Evolutionary conservation across 495 filamentous ascomycete genomes (phyloP).

Genomic region (Aspergillus bertholletiae): DNA sequence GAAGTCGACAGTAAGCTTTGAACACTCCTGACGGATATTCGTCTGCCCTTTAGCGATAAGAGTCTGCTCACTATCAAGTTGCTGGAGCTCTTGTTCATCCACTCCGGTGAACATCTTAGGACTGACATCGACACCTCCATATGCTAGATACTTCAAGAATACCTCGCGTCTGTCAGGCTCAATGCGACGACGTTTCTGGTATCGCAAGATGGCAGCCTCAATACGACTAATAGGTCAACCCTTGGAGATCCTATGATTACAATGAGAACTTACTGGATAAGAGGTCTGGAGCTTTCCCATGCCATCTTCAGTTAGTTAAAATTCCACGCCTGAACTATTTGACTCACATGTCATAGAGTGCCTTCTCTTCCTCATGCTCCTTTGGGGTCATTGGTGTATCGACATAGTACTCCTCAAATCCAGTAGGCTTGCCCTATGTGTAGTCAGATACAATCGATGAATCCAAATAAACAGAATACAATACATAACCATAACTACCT

Average conservation of each 20-base stretch:
- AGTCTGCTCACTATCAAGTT: constrained; percentile 61
- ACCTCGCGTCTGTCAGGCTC: constrained; percentile 55
- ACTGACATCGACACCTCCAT: constrained; percentile 73
- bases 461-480: background rate
- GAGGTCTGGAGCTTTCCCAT: constrained; percentile 31
- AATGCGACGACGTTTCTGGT: constrained; percentile 68
- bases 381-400: constrained; percentile 74
- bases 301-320: constrained; percentile 19
- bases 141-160: constrained; percentile 75
- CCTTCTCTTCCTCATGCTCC: constrained; percentile 57
- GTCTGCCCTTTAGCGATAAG: constrained; percentile 38
- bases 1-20: constrained; percentile 76
- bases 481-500: constrained; percentile 27
- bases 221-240: constrained; percentile 57
- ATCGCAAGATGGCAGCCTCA: constrained; percentile 82
- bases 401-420: constrained; percentile 69
- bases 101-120: constrained; percentile 66
- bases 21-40: constrained; percentile 19
- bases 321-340: background rate
- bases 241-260: background rate
- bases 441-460: constrained; percentile 4
- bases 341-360: constrained; percentile 53
- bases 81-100: constrained; percentile 45
- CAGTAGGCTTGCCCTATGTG: constrained; percentile 47
- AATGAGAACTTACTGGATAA: constrained; percentile 32